phyloP scores from a whole-genome alignment of 2,329 filamentous ascomycete species.

The Xylariaceae sp. region DNA sequence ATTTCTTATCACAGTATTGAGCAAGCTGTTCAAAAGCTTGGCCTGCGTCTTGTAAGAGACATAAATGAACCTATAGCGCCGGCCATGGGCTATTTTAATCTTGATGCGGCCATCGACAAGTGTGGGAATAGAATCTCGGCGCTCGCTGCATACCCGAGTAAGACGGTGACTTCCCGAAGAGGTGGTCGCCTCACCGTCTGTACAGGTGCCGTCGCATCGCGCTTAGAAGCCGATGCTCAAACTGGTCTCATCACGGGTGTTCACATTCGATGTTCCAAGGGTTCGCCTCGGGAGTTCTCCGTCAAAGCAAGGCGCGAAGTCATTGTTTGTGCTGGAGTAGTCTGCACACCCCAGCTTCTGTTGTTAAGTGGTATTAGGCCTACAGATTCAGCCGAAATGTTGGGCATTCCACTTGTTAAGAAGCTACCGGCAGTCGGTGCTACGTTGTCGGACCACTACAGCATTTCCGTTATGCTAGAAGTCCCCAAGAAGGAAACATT shows the following conservation, averaged over 20 bases:
- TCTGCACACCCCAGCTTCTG: conserved; percentile 38
- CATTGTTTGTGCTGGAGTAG: conserved; percentile 35
- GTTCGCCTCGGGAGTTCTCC: conserved; percentile 15
- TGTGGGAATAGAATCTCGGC: conserved; percentile 31
- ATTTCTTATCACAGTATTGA: conserved; percentile 23
- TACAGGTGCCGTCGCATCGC: conserved; percentile 34
- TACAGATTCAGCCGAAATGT: conserved; percentile 43
- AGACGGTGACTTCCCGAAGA: conserved; percentile 23
- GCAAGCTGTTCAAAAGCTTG: conserved; percentile 31
- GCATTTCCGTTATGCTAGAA: not conserved
- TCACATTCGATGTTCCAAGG: conserved; percentile 18
- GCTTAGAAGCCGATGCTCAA: conserved; percentile 28
- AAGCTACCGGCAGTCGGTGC: conserved; percentile 55
- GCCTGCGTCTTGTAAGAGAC: conserved; percentile 31
- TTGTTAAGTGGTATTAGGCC: conserved; percentile 52
- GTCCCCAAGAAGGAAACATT: conserved; percentile 13
- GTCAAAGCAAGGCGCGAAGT: conserved; percentile 36
- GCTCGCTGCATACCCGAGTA: conserved; percentile 34
- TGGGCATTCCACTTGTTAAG: conserved; percentile 48
- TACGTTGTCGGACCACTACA: conserved; percentile 51
- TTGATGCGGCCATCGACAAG: conserved; percentile 35
- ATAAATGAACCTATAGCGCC: conserved; percentile 34
- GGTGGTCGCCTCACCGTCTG: conserved; percentile 34
- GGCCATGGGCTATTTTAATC: conserved; percentile 33
- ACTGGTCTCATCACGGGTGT: conserved; percentile 30